Evolutionary conservation across 768 basidiomycete species (phyloP).

Genomic region (Pulveroboletus sp.): DNA sequence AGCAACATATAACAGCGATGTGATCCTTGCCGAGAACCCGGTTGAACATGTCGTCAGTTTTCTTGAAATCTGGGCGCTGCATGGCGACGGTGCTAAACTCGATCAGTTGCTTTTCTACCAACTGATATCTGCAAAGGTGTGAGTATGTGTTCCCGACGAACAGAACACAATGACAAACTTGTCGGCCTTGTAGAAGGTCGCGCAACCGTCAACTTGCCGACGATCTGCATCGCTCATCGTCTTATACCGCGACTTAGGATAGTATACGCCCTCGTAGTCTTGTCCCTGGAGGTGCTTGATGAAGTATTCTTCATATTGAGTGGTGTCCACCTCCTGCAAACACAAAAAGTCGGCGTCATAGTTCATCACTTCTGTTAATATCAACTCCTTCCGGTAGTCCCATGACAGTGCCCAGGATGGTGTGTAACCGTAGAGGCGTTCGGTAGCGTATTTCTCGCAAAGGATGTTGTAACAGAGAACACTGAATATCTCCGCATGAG

Average conservation of each 20-base stretch:
- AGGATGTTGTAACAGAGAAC: conserved; percentile 92
- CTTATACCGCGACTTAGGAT: conserved; percentile 89
- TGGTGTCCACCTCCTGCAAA: conserved; percentile 91
- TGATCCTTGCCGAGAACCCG: conserved; percentile 94
- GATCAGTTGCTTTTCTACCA: conserved; percentile 89
- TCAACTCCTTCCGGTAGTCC: conserved; percentile 87
- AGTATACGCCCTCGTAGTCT: conserved; percentile 89
- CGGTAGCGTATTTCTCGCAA: conserved; percentile 85
- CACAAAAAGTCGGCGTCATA: conserved; percentile 88
- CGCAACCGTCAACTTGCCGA: conserved; percentile 91
- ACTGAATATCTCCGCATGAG: conserved; percentile 69
- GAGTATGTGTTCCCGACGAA: not conserved
- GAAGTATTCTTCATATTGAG: conserved; percentile 91
- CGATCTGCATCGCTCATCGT: conserved; percentile 87
- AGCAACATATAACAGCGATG: conserved; percentile 79
- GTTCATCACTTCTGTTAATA: conserved; percentile 77
- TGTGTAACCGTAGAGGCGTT: conserved; percentile 90
- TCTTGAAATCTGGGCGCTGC: conserved; percentile 90
- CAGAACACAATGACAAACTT: conserved; percentile 52
- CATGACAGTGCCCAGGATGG: conserved; percentile 95
- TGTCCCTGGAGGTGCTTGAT: conserved; percentile 61
- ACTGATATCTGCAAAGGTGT: conserved; percentile 60
- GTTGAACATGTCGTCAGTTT: conserved; percentile 99
- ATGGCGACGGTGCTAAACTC: conserved; percentile 93
- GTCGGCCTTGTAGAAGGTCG: conserved; percentile 87